A percentile compares a stretch with the other conserved stretches of the same genome.
These are phyloP conservation scores for Tulasnella sp. DNA, from an alignment of 768 basidiomycete genomes.

Conservation along the genomic window DNA sequence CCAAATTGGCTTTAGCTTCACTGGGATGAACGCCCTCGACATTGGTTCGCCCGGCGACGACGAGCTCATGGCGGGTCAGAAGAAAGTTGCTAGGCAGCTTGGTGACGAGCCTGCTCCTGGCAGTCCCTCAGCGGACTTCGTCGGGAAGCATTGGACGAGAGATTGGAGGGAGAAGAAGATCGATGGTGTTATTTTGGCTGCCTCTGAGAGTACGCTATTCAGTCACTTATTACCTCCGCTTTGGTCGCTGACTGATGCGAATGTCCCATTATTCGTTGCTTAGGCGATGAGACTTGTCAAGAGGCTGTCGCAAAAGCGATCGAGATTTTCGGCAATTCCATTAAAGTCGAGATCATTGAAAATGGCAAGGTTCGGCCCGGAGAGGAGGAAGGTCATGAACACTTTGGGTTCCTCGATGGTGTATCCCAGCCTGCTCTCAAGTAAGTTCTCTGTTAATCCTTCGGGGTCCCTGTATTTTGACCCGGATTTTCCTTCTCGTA, in stretches of 20 bases:
- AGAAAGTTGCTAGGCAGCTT: not conserved
- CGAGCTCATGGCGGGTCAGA: not conserved
- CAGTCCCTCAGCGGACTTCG: not conserved
- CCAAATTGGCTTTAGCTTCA: slow-evolving; percentile 9
- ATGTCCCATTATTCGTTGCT: not conserved
- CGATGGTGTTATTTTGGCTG: slow-evolving; percentile 30
- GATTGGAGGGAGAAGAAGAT: slow-evolving; percentile 26
- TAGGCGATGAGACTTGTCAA: not conserved
- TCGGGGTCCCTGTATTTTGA: not conserved
- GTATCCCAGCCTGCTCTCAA: slow-evolving; percentile 27
- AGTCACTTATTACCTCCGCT: no score
- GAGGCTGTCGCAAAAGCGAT: not conserved
- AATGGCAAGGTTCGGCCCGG: slow-evolving; percentile 8
- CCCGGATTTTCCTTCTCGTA: not conserved
- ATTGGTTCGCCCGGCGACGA: not conserved
- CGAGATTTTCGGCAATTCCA: slow-evolving; percentile 17
- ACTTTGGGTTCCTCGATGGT: slow-evolving; percentile 32
- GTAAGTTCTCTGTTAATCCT: not conserved
- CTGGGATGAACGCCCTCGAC: not conserved
- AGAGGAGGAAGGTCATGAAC: slow-evolving; percentile 28
- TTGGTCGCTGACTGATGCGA: not conserved
- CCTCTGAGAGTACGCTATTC: slow-evolving; percentile 20
- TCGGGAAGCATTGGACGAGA: not conserved
- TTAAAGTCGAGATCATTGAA: slow-evolving; percentile 18
- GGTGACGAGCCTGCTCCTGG: slow-evolving; percentile 20